A percentile compares a stretch with the other conserved stretches of the same genome.
Evolutionary conservation across 768 basidiomycete species (phyloP).

Genomic region (Guyanaporus albipodus): DNA sequence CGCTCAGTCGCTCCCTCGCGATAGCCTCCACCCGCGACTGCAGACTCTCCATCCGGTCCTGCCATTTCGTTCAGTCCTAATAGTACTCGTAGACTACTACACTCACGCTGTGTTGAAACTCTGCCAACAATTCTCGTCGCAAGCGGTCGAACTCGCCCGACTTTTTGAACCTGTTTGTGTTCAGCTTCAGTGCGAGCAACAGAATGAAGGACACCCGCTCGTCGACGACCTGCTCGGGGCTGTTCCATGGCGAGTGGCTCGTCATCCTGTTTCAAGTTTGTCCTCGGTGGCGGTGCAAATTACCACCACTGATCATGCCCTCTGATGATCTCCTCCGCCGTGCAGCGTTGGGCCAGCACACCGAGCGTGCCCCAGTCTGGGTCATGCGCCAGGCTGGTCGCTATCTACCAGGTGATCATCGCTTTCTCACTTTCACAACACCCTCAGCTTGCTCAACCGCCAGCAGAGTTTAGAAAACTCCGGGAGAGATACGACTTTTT

Average conservation of each 20-base stretch:
- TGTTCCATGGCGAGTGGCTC: no score
- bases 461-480: constrained; percentile 81
- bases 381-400: constrained; percentile 97
- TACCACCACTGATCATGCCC: no score
- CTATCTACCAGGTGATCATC: constrained; percentile 77
- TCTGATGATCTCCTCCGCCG: constrained; percentile 86
- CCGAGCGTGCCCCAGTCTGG: constrained; percentile 95
- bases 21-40: constrained; percentile 60
- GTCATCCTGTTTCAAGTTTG: constrained; percentile 29
- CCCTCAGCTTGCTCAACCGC: not conserved
- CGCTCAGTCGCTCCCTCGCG: constrained; percentile 49
- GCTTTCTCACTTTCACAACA: not conserved
- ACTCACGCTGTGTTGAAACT: constrained; percentile 66
- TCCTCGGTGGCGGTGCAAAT: constrained; percentile 16
- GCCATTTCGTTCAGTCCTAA: no score
- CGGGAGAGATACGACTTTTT: constrained; percentile 91
- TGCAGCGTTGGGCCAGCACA: constrained; percentile 86
- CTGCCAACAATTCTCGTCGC: constrained; percentile 56
- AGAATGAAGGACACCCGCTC: constrained; percentile 45
- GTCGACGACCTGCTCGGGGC: constrained; percentile 58
- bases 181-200: not conserved
- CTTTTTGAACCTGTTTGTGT: constrained; percentile 62
- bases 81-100: no score
- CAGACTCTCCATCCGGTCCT: constrained; percentile 53
- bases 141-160: constrained; percentile 76